A percentile compares a stretch with the other conserved stretches of the same genome.
These are phyloP conservation scores for Saturnispora halmiae DNA, from an alignment of 805 yeast genomes.

Conservation along the genomic window DNA sequence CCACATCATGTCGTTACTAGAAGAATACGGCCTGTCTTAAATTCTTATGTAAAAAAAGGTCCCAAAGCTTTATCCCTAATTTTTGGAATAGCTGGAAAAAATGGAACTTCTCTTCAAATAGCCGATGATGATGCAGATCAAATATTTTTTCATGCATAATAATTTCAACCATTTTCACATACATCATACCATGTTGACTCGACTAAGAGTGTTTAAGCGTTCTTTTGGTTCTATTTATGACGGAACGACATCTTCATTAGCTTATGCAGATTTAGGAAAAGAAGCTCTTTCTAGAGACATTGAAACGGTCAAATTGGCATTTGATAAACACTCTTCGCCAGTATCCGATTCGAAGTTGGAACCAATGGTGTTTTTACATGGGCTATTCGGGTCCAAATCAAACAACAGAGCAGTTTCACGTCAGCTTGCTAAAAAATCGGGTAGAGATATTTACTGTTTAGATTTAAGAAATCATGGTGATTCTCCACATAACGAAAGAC, in stretches of 20 bases:
- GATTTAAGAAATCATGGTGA: slow-evolving; percentile 89
- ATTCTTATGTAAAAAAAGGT: too few relatives aligned
- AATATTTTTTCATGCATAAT: too few relatives aligned
- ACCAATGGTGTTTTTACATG: slow-evolving; percentile 79
- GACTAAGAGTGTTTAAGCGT: not conserved
- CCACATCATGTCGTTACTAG: too few relatives aligned
- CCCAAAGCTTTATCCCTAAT: too few relatives aligned
- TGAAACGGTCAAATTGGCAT: slow-evolving; percentile 46
- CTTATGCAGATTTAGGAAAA: slow-evolving; percentile 14
- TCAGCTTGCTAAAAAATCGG: slow-evolving; percentile 37
- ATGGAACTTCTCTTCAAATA: too few relatives aligned
- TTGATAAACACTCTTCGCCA: slow-evolving; percentile 33
- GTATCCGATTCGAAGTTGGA: slow-evolving; percentile 18
- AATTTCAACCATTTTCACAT: too few relatives aligned
- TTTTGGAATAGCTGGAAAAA: too few relatives aligned
- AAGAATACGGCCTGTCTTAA: too few relatives aligned
- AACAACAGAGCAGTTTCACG: slow-evolving; percentile 77
- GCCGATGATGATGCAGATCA: too few relatives aligned
- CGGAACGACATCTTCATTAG: slow-evolving; percentile 22
- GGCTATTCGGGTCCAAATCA: slow-evolving; percentile 76
- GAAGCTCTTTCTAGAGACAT: slow-evolving; percentile 29
- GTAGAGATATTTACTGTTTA: slow-evolving; percentile 54
- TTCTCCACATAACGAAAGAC: slow-evolving; percentile 68
- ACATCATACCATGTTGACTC: not conserved
- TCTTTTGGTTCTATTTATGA: slow-evolving; percentile 16